These are phyloP conservation scores for Colletotrichum sp. DNA, from an alignment of 2,329 filamentous ascomycete genomes.

Conservation along the genomic window DNA sequence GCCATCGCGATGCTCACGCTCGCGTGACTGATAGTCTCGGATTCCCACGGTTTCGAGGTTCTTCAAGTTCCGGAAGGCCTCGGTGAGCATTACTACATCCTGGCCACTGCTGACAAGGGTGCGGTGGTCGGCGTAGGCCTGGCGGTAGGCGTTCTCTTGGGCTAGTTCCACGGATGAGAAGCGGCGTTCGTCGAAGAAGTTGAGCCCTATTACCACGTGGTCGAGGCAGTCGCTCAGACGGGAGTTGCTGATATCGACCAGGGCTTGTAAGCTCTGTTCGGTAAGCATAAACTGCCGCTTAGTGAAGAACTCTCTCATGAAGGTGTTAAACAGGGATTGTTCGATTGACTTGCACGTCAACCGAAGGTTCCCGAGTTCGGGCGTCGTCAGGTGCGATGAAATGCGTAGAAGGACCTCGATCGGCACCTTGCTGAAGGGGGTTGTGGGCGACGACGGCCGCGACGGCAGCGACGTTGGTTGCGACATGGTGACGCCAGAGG, in stretches of 20 bases:
- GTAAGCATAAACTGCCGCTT: constrained; percentile 70
- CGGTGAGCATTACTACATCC: constrained; percentile 56
- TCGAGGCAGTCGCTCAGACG: constrained; percentile 42
- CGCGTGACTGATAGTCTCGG: constrained; percentile 59
- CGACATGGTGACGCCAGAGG: neutral
- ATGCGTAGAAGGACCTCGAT: constrained; percentile 64
- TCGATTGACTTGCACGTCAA: constrained; percentile 60
- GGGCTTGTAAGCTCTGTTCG: constrained; percentile 56
- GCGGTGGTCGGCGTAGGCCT: constrained; percentile 25
- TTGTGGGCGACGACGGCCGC: neutral
- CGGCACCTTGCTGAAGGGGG: constrained; percentile 46
- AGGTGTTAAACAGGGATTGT: constrained; percentile 55
- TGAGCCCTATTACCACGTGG: constrained; percentile 54
- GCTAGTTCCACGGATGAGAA: constrained; percentile 11
- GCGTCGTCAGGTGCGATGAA: constrained; percentile 54
- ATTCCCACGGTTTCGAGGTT: constrained; percentile 62
- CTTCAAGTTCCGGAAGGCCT: constrained; percentile 58
- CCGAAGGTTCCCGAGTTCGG: constrained; percentile 60
- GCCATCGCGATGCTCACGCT: constrained; percentile 52
- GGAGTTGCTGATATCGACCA: constrained; percentile 57
- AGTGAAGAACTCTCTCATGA: constrained; percentile 66
- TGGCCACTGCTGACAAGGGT: constrained; percentile 46
- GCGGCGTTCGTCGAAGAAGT: constrained; percentile 26
- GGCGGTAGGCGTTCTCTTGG: constrained; percentile 15
- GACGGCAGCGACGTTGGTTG: neutral